These are phyloP conservation scores for Moesziomyces globuligerus DNA, from an alignment of 1,284 basidiomycete genomes.

Conservation along the genomic window DNA sequence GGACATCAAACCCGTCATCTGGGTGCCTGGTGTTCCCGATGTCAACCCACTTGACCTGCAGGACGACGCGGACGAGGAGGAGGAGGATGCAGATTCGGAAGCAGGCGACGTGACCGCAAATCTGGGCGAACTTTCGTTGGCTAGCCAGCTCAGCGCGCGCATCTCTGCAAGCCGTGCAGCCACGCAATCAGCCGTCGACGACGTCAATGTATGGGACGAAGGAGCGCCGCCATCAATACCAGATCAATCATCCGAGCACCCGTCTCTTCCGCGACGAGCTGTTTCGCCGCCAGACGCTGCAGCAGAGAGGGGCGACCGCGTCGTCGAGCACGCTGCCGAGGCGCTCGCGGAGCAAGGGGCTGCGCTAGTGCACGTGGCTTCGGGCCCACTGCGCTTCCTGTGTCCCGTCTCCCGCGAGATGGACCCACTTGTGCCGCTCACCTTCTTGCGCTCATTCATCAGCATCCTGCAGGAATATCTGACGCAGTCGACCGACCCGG, in stretches of 20 bases:
- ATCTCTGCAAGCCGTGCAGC: constrained; percentile 21
- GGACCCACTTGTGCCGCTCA: constrained; percentile 88
- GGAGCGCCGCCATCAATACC: constrained; percentile 1
- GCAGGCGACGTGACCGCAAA: constrained; percentile 24
- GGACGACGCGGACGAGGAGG: constrained; percentile 21
- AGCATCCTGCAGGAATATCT: constrained; percentile 69
- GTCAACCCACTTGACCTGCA: constrained; percentile 31
- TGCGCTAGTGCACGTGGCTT: constrained; percentile 82
- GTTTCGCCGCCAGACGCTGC: constrained; percentile 1
- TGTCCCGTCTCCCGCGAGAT: constrained; percentile 84
- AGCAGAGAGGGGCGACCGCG: constrained; percentile 9
- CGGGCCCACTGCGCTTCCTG: constrained; percentile 78
- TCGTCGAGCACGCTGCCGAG: constrained; percentile 39
- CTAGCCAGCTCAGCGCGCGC: constrained; percentile 41
- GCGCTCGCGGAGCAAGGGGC: constrained; percentile 58
- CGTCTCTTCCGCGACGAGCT: constrained; percentile 1
- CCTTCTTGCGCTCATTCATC: constrained; percentile 85
- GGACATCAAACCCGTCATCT: constrained; percentile 50
- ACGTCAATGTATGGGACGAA: constrained; percentile 48
- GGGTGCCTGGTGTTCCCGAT: constrained; percentile 53
- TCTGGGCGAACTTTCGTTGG: constrained; percentile 34
- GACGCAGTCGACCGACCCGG: constrained; percentile 40
- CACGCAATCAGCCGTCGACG: constrained; percentile 10
- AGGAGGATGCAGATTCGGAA: constrained; percentile 17
- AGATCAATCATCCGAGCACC: background rate